Evolutionary conservation across 805 yeast species (phyloP).

Genomic region (Monosporozyma solicola): DNA sequence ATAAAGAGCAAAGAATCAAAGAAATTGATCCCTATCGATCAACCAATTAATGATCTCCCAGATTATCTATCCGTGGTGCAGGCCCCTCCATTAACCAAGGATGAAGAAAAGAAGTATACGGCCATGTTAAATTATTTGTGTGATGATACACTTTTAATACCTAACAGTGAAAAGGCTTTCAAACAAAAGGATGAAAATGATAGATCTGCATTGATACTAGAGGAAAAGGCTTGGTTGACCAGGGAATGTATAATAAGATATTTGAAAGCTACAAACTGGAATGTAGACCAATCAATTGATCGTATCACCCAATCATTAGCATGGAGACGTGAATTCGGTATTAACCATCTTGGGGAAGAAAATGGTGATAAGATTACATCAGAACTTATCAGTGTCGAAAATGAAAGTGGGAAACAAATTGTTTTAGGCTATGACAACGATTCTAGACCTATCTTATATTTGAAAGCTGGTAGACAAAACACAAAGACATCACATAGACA

Average conservation of each 20-base stretch:
- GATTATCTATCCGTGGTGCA: conserved; percentile 42
- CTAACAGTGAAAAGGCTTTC: conserved; percentile 35
- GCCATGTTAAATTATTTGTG: conserved; percentile 57
- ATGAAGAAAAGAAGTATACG: conserved; percentile 52
- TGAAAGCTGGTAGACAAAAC: conserved; percentile 93
- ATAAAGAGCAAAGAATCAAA: conserved; percentile 14
- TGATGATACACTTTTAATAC: conserved; percentile 41
- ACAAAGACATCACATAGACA: conserved; percentile 85
- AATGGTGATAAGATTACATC: conserved; percentile 43
- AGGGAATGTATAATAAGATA: conserved; percentile 86
- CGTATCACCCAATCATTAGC: conserved; percentile 71
- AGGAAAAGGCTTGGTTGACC: conserved; percentile 88
- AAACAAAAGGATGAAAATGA: conserved; percentile 7
- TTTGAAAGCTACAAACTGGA: conserved; percentile 91
- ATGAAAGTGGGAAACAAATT: conserved; percentile 87
- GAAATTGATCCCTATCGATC: conserved; percentile 25
- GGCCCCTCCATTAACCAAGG: conserved; percentile 38
- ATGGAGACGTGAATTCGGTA: conserved; percentile 94
- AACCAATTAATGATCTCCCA: conserved; percentile 55
- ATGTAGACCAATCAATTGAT: conserved; percentile 53
- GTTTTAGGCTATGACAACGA: conserved; percentile 86
- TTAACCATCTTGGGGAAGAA: conserved; percentile 39
- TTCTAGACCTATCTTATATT: conserved; percentile 82
- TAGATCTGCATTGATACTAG: conserved; percentile 27
- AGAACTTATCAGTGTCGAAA: conserved; percentile 51